Percentiles rank a stretch among this genome's conserved stretches.
Conservation (phyloP, 1,284 basidiomycete genomes). For the Moesziomyces parantarcticus region DNA sequence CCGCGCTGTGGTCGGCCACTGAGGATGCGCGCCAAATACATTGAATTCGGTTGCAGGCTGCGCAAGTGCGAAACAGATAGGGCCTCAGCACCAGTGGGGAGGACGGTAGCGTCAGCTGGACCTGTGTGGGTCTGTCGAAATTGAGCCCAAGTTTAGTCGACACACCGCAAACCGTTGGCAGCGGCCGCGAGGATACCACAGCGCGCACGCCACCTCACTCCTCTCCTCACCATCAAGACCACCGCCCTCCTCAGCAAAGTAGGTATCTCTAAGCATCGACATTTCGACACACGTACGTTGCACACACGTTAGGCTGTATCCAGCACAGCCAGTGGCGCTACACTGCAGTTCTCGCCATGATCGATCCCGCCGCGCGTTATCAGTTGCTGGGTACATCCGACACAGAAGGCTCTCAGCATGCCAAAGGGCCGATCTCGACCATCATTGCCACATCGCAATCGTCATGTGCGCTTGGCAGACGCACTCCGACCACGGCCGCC, state of each 20-base stretch:
- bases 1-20: no score
- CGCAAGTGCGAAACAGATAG: no score
- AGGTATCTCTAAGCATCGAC: slow-evolving; percentile 28
- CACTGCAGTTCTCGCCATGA: not conserved
- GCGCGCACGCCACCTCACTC: slow-evolving; percentile 16
- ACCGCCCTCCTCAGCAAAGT: slow-evolving; percentile 34
- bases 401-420: not conserved
- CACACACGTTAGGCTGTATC: not conserved
- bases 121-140: not conserved
- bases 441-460: not conserved
- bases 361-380: slow-evolving; percentile 7
- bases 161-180: not conserved
- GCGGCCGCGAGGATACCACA: slow-evolving; percentile 19
- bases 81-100: no score
- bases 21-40: no score
- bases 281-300: slow-evolving; percentile 11
- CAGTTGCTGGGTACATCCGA: no score
- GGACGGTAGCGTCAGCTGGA: not conserved
- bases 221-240: slow-evolving; percentile 49
- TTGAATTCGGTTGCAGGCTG: no score
- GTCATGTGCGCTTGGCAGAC: no score
- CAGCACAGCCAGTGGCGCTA: not conserved
- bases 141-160: not conserved
- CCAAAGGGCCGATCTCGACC: not conserved
- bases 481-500: no score